Base-by-base conservation (phyloP, 2,329 filamentous ascomycete genomes). In the Teratosphaeria nubilosa region DNA sequence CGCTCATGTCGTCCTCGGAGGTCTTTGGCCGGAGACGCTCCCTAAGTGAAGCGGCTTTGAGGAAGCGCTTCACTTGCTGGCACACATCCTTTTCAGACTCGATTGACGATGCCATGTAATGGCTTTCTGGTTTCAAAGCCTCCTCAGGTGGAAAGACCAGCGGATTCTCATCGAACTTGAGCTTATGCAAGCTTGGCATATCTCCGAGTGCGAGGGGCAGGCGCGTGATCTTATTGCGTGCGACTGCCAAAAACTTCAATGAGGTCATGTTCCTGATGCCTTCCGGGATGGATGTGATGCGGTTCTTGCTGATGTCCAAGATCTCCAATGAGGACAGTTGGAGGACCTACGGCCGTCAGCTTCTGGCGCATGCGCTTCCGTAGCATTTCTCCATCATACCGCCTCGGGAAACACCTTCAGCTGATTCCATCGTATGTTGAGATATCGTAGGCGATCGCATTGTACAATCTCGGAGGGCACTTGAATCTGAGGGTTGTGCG, bases 121-220 rank as follows among this genome's bases (percentile, higher is more conserved):
- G 62, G 13, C 60, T 53, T 16, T 58, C 55, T 2, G 62, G 62
- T 55, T 66, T 65, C 52, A 78, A 72, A 34, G 71, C 70, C 9
- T 79, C 76, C 1, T 71, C 70, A 6, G 78, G 86, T 3, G 91
- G 91, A 66, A 92, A 92, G 59, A 81, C 82, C 59, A 96, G 82
- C 9, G 89, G 89, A 66, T 96, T 96, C 52, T 90, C 90, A 59
- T 92, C 88, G 37, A 96, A 83, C 72, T 95, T 96, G 58, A 97
- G 79, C 64, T 95, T 88, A 70, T 92, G 89, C 59, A 97, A 76
- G 57, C 90, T 94, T 58, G 82, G 86, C 88, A 96, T 95, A 63
- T 96, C 91, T 57, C 89, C 90, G 24, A 97, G 76, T 63, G 89
- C 91, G 6, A 88, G 76, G 1, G 92, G 92, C 20, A 97, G 77